Percentiles rank a stretch among this genome's conserved stretches.
These are phyloP conservation scores for Mytilinidion resinicola DNA, from an alignment of 495 filamentous ascomycete genomes.

Conservation along the genomic window DNA sequence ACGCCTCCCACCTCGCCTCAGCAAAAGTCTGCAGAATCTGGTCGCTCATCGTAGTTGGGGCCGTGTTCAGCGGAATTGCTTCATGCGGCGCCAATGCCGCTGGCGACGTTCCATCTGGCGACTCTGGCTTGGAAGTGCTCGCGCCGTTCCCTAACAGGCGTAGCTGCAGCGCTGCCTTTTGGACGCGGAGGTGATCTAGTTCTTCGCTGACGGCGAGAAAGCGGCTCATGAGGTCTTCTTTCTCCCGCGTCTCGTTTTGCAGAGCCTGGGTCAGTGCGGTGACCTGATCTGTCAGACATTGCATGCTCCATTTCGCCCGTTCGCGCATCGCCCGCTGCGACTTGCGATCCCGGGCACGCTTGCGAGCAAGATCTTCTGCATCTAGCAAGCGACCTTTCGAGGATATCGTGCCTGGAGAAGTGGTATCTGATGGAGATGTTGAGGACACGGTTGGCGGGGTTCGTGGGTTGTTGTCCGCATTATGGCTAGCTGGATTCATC, in stretches of 20 bases:
- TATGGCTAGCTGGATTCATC: too few relatives aligned
- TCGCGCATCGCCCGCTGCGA: slow-evolving; percentile 15
- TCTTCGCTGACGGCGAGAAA: slow-evolving; percentile 13
- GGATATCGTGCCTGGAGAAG: slow-evolving; percentile 2
- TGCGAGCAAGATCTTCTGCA: slow-evolving; percentile 6
- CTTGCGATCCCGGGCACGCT: slow-evolving; percentile 9
- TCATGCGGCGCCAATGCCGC: slow-evolving; percentile 4
- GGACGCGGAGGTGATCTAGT: slow-evolving; percentile 13
- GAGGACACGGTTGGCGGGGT: not conserved
- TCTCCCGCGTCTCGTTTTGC: slow-evolving; percentile 6
- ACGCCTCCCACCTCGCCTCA: slow-evolving; percentile 7
- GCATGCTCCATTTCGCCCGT: slow-evolving; percentile 11
- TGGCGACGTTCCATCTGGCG: not conserved
- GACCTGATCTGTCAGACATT: slow-evolving; percentile 11
- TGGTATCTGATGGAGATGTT: slow-evolving; percentile 10
- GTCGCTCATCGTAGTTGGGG: slow-evolving; percentile 7
- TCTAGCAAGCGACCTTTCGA: not conserved
- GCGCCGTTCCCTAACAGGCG: slow-evolving; percentile 4
- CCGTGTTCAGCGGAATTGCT: slow-evolving; percentile 11
- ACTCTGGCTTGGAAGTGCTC: not conserved
- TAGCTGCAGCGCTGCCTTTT: slow-evolving; percentile 15
- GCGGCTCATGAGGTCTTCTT: slow-evolving; percentile 10
- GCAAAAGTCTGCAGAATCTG: slow-evolving; percentile 18
- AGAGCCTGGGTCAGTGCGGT: slow-evolving; percentile 8
- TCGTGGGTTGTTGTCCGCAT: not conserved